These are phyloP conservation scores for Tuber indicum DNA, from an alignment of 495 filamentous ascomycete genomes.

Conservation along the genomic window DNA sequence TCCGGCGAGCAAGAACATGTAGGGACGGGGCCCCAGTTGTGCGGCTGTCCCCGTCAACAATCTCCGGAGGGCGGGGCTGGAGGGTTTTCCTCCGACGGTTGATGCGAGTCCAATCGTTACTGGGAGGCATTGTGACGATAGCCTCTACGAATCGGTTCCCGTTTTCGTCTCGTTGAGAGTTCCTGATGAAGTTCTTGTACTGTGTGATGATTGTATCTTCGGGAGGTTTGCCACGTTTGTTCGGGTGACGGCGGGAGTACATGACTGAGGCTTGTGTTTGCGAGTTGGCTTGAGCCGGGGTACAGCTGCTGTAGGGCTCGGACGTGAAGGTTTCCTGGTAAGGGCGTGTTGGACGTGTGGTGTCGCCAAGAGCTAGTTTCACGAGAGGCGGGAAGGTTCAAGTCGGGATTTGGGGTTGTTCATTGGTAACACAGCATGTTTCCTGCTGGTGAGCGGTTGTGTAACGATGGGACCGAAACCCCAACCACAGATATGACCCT, in stretches of 20 bases:
- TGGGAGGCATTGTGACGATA: conserved; percentile 8
- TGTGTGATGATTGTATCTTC: conserved; percentile 16
- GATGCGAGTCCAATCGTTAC: conserved; percentile 27
- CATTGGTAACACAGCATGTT: neutral
- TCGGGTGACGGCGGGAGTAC: neutral
- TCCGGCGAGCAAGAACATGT: conserved; percentile 17
- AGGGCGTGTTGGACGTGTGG: neutral
- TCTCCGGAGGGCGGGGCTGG: neutral
- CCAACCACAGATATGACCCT: neutral
- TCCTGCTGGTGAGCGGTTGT: neutral
- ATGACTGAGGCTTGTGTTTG: neutral
- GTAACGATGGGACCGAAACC: neutral
- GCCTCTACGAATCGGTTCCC: conserved; percentile 27
- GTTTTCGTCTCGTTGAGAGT: conserved; percentile 30
- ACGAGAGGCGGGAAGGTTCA: neutral
- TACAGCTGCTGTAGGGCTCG: neutral
- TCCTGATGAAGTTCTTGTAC: conserved; percentile 24
- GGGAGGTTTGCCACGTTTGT: conserved; percentile 1
- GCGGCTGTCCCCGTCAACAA: conserved; percentile 11
- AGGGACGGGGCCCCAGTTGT: conserved; percentile 11
- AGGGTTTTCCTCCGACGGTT: conserved; percentile 10
- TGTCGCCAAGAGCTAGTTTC: neutral
- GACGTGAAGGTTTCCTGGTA: neutral
- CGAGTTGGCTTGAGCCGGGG: neutral
- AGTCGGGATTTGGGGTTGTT: neutral